Conservation (phyloP, 306 rosid species). For the Citrullus amarus region DNA sequence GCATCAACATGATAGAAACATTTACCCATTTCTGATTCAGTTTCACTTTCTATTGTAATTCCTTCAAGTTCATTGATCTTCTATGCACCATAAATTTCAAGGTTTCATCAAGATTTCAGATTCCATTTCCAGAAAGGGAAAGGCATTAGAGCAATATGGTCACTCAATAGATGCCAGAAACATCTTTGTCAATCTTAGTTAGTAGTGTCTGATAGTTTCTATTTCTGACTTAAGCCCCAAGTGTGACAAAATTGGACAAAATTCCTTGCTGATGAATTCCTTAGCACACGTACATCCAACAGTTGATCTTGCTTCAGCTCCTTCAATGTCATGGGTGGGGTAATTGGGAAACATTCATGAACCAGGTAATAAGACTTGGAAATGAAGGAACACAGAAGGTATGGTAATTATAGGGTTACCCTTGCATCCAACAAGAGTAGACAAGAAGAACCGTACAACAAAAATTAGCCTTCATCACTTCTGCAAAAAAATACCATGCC, state of each 20-base stretch:
- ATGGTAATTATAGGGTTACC: not conserved
- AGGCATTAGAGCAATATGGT: no score
- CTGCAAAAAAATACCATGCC: not conserved
- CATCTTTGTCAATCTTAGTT: no score
- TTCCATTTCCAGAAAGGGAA: no score
- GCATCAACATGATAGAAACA: constrained; percentile 84
- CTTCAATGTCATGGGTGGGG: not conserved
- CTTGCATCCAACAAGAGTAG: not conserved
- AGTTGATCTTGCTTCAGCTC: not conserved
- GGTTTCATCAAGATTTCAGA: no score
- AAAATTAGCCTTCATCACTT: not conserved
- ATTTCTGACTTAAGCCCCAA: no score
- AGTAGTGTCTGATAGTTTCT: no score
- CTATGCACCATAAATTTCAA: no score
- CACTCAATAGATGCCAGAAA: no score
- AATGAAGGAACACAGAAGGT: not conserved
- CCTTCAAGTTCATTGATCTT: not conserved
- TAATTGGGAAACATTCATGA: not conserved
- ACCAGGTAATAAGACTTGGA: not conserved
- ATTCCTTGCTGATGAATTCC: no score
- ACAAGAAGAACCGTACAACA: not conserved
- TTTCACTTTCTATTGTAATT: constrained; percentile 65
- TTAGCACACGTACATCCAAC: not conserved
- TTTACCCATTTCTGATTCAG: constrained; percentile 50
- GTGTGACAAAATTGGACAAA: no score